Evolutionary conservation across 257 asterid genomes (phyloP), one percentile per base, ranked within the genome.

Genomic region (Thymus quinquecostatus): DNA sequence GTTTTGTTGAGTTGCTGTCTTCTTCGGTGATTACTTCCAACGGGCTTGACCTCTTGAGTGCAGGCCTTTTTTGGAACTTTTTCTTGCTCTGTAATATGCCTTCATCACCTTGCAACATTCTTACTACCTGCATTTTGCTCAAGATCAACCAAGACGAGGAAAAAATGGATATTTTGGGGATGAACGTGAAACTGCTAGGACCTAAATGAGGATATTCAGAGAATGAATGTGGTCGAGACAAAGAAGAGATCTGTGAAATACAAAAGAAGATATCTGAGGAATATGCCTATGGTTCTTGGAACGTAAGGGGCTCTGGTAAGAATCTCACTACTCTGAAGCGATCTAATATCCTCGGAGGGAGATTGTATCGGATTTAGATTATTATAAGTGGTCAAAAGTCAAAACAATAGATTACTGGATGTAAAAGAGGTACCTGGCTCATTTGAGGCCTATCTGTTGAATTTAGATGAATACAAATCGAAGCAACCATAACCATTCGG

Each of bases 381-480:
- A 40, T 38, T 38, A 27, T 2, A 47, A 61, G 55, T 43, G 32
- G 34, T 11, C 58, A 21, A 40, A 28, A 55, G 34, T 11, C 58
- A 21, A 40, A 28, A 55, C 10, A 40, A 30, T 29, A 2, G 5
- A 6, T 13, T 33, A 34, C 14, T 36, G 61, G 61, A 66, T 50
- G 27, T 34, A 60, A 58, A 66, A 21, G 50, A 63, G 81, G 36
- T 82, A 85, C 99, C 93, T 92, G 92, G 82, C 88, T 87, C 98
- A 95, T 95, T 41, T 70, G 72, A 75, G 99, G 99, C 71, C 99
- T 88, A 27, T 89, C 98, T 10, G 89, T 32, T 48, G 98, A 69
- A 49, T 67, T 51, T 21, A 82, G 96, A 64, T 89, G 91, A 76
- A 92, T 83, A 79, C 99, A 95, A 61, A 86, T 60, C 54, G 96